Evolutionary conservation across 108 stramenopile species (phyloP).

Genomic region (Epithemia pelagica): DNA sequence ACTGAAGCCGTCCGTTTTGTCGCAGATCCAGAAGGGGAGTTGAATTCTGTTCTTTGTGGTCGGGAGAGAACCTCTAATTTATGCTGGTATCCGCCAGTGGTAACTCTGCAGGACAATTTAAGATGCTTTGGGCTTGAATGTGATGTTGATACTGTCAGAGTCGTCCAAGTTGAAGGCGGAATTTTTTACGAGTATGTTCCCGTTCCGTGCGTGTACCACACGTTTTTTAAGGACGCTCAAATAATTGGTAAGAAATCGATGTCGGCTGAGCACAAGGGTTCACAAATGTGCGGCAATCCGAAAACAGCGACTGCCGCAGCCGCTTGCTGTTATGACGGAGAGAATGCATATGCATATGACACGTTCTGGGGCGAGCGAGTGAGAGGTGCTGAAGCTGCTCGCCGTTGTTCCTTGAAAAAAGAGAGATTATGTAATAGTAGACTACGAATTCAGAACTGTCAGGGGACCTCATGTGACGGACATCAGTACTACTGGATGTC

Average conservation of each 20-base stretch:
- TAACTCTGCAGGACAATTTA: conserved; percentile 26
- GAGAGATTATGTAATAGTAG: background rate
- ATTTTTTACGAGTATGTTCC: conserved; percentile 53
- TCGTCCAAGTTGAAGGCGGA: conserved; percentile 30
- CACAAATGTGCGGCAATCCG: conserved; percentile 13
- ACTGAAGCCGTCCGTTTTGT: conserved; percentile 11
- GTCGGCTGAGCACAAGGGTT: background rate
- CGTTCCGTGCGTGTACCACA: conserved; percentile 45
- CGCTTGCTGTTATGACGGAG: conserved; percentile 18
- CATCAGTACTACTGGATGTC: background rate
- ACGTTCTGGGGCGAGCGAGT: background rate
- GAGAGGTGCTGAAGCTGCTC: background rate
- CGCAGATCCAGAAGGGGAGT: conserved; percentile 9
- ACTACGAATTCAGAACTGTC: background rate
- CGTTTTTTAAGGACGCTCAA: conserved; percentile 31
- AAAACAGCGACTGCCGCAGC: conserved; percentile 2
- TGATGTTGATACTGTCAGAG: conserved; percentile 25
- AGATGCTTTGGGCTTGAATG: conserved; percentile 29
- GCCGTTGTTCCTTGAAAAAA: background rate
- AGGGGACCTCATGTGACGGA: background rate
- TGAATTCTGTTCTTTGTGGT: conserved; percentile 26
- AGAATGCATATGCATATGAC: background rate
- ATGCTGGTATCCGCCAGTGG: conserved; percentile 13
- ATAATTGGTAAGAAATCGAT: background rate
- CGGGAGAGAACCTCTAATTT: conserved; percentile 9